Percentiles rank a stretch among this genome's conserved stretches.
Evolutionary conservation across 2,329 filamentous ascomycete genomes (phyloP).

Genomic region (Tolypocladium tropicale): DNA sequence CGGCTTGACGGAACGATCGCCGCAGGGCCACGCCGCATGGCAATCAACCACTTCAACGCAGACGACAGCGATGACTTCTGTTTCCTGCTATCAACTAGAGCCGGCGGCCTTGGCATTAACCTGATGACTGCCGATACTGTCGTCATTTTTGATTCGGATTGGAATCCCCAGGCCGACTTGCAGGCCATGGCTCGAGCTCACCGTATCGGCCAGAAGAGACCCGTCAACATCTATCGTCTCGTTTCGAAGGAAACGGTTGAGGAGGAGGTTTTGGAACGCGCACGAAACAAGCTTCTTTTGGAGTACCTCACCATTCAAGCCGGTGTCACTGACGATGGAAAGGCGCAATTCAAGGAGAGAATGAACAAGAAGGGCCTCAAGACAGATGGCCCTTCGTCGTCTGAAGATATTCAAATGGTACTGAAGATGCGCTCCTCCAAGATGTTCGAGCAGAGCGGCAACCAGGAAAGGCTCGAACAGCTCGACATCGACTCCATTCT

Average conservation of each 20-base stretch:
- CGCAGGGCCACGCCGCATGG: slow-evolving; percentile 75
- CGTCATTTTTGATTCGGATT: slow-evolving; percentile 95
- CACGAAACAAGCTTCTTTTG: slow-evolving; percentile 92
- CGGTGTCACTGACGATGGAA: slow-evolving; percentile 91
- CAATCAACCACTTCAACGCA: slow-evolving; percentile 98
- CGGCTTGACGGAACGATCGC: slow-evolving; percentile 91
- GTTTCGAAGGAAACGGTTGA: slow-evolving; percentile 98
- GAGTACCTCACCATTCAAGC: slow-evolving; percentile 97
- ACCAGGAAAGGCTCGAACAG: slow-evolving; percentile 93
- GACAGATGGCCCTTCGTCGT: slow-evolving; percentile 75
- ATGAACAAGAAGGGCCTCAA: slow-evolving; percentile 66
- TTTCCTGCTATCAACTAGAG: slow-evolving; percentile 88
- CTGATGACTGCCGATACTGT: slow-evolving; percentile 98
- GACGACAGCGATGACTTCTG: slow-evolving; percentile 92
- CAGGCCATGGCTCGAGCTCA: slow-evolving; percentile 98
- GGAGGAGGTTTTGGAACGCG: slow-evolving; percentile 92
- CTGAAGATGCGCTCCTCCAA: slow-evolving; percentile 97
- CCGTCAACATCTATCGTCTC: slow-evolving; percentile 90
- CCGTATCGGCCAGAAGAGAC: slow-evolving; percentile 91
- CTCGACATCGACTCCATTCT: slow-evolving; percentile 96
- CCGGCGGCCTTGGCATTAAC: slow-evolving; percentile 96
- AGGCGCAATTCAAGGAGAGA: slow-evolving; percentile 64
- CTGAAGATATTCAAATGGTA: slow-evolving; percentile 91
- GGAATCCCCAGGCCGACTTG: slow-evolving; percentile 96
- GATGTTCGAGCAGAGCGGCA: slow-evolving; percentile 96